Base-by-base conservation (phyloP, 345 rosid species). In the Cardamine resedifolia region DNA sequence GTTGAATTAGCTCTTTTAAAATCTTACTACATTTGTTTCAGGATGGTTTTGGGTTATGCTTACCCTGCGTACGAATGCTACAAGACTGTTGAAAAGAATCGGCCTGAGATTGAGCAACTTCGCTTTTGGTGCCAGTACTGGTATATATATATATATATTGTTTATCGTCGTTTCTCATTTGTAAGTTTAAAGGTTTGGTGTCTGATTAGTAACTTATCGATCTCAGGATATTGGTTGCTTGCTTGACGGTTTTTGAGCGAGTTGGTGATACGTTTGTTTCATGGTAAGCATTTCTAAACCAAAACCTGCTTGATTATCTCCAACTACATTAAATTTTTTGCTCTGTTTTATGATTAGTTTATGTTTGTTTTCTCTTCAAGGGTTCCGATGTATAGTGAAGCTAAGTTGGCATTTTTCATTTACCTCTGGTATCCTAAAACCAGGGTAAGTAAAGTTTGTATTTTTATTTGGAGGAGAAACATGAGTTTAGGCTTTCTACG, bases 121-220 rank as follows among this genome's bases (percentile, higher is more conserved):
- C 79, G 84, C 36, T 87, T 89, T 74, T 88, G 96, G 96, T 90
- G 97, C 78, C 92, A 83, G 9, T 94, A 91, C 74, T 94, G 97
- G 97, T 86, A 79, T 44, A 28, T 27, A 7, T 15, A 49, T n/a
- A 0, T 26, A n/a, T 23, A 39, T n/a, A 20, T 50, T 24, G 59
- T 57, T 45, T 4, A n/a, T 31, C 2, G 23, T 3, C 14, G 33
- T 39, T 39, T 58, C 49, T 7, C 30, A 4, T 50, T 70, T 6
- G 7, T 20, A 19, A 18, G 19, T n/a, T 43, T 58, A 3, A 43
- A 52, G 16, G 18, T 15, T 56, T 24, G 10, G 36, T 5, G 36
- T 65, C 2, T 44, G 10, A 44, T 4, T 10, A 66, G 5, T 47
- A 27, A 33, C 18, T 9, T 16, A 36, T 64, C 66, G 8, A 39